These are phyloP conservation scores for Coemansia sp. DNA, from an alignment of 192 early-diverging fungal species.

Conservation along the genomic window DNA sequence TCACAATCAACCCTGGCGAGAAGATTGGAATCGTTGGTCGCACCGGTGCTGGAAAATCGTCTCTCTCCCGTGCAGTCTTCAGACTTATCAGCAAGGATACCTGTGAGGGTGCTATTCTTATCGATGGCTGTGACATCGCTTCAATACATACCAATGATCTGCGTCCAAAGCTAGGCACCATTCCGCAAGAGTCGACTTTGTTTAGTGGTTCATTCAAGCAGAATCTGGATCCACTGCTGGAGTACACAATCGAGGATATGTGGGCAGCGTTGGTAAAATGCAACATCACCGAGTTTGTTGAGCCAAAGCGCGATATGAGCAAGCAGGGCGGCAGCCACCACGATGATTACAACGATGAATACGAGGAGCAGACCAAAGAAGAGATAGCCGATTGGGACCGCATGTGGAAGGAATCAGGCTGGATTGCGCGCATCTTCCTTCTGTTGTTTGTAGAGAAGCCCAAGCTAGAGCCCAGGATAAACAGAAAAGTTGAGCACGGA, in stretches of 20 bases:
- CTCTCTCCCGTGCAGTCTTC: conserved; percentile 69
- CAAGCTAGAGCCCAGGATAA: background rate
- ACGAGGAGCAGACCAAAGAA: background rate
- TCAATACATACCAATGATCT: conserved; percentile 55
- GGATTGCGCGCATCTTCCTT: conserved; percentile 8
- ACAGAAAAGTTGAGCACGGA: background rate
- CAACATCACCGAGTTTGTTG: conserved; percentile 17
- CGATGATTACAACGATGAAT: conserved; percentile 4
- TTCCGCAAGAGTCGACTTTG: conserved; percentile 73
- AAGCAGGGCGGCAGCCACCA: conserved; percentile 59
- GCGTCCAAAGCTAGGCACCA: conserved; percentile 61
- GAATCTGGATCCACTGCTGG: conserved; percentile 78
- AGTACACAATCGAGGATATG: conserved; percentile 66
- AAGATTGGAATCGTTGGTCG: conserved; percentile 49
- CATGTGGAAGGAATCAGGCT: conserved; percentile 18
- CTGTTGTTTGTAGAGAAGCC: conserved; percentile 12
- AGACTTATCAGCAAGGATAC: conserved; percentile 59
- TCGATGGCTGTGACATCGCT: conserved; percentile 75
- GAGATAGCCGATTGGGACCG: background rate
- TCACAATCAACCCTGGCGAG: conserved; percentile 3
- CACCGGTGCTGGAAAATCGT: conserved; percentile 77
- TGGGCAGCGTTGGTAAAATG: conserved; percentile 61
- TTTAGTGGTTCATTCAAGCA: conserved; percentile 69
- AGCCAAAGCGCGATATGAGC: conserved; percentile 35
- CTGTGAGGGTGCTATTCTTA: conserved; percentile 61